A percentile compares a stretch with the other conserved stretches of the same genome.
Evolutionary conservation across 441 rosid species (phyloP).

Genomic region (Geranium incanum): DNA sequence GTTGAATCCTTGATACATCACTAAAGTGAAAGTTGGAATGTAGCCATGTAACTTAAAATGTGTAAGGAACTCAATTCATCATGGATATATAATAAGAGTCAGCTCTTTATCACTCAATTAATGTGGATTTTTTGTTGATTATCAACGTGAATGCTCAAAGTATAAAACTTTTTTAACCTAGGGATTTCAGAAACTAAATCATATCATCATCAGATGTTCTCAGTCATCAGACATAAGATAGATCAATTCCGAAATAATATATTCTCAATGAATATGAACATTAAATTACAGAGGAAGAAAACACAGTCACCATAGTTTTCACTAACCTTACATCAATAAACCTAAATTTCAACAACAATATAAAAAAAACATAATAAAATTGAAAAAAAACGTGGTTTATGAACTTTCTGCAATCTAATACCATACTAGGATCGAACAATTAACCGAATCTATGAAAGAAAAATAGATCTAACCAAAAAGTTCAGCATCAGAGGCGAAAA

Average conservation of each 20-base stretch:
- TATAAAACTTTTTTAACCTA: background rate
- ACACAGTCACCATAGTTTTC: background rate
- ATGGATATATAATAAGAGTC: background rate
- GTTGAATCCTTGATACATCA: background rate
- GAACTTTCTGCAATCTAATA: background rate
- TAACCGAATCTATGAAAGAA: background rate
- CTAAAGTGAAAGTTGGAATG: background rate
- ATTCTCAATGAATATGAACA: background rate
- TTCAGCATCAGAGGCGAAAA: background rate
- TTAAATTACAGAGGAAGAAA: background rate
- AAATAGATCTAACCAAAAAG: background rate
- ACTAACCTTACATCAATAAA: background rate
- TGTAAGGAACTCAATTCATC: background rate
- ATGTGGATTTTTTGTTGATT: background rate
- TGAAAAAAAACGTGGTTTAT: background rate
- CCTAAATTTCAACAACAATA: background rate
- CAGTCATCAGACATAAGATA: background rate
- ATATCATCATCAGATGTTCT: background rate
- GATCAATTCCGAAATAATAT: background rate
- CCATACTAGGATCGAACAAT: background rate
- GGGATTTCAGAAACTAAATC: background rate
- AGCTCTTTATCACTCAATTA: background rate
- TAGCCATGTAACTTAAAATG: background rate
- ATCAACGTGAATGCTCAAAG: background rate
- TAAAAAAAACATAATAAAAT: background rate